Evolutionary conservation across 257 asterid species (phyloP).

Genomic region (Euphrasia confusa): DNA sequence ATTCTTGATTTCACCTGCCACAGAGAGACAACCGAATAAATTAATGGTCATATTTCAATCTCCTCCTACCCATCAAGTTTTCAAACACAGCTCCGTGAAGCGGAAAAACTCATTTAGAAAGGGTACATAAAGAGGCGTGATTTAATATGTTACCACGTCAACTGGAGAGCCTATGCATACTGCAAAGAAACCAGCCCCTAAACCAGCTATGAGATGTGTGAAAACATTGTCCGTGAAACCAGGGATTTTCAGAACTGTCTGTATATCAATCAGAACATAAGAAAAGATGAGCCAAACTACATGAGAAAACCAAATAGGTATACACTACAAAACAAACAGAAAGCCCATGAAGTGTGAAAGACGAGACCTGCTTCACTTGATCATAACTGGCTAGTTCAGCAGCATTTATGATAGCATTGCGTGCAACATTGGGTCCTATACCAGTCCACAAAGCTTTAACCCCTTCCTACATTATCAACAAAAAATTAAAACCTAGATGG

Average conservation of each 20-base stretch:
- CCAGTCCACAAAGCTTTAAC: slow-evolving; percentile 86
- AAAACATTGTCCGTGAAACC: slow-evolving; percentile 91
- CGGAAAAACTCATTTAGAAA: neutral
- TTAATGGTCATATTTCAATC: slow-evolving; percentile 15
- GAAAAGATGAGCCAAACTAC: slow-evolving; percentile 16
- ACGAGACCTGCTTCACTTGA: slow-evolving; percentile 87
- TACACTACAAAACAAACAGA: slow-evolving; percentile 2
- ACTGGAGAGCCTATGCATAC: slow-evolving; percentile 99
- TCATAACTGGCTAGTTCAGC: slow-evolving; percentile 98
- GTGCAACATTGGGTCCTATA: slow-evolving; percentile 84
- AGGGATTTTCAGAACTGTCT: slow-evolving; percentile 88
- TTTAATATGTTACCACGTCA: slow-evolving; percentile 66
- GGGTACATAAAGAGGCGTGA: neutral
- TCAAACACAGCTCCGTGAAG: neutral
- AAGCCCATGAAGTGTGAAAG: slow-evolving; percentile 6
- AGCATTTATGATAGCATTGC: slow-evolving; percentile 97
- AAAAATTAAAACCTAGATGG: slow-evolving; percentile 19
- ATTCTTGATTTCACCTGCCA: slow-evolving; percentile 93
- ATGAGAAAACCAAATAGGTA: slow-evolving; percentile 21
- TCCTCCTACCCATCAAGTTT: neutral
- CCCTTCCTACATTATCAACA: slow-evolving; percentile 62
- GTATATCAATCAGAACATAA: slow-evolving; percentile 18
- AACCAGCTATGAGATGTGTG: slow-evolving; percentile 83
- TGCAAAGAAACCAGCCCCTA: slow-evolving; percentile 97
- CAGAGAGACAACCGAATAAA: slow-evolving; percentile 22